A percentile compares a stretch with the other conserved stretches of the same genome.
phyloP scores from a whole-genome alignment of 805 yeast genomes.

The Starmerella roubikii region DNA sequence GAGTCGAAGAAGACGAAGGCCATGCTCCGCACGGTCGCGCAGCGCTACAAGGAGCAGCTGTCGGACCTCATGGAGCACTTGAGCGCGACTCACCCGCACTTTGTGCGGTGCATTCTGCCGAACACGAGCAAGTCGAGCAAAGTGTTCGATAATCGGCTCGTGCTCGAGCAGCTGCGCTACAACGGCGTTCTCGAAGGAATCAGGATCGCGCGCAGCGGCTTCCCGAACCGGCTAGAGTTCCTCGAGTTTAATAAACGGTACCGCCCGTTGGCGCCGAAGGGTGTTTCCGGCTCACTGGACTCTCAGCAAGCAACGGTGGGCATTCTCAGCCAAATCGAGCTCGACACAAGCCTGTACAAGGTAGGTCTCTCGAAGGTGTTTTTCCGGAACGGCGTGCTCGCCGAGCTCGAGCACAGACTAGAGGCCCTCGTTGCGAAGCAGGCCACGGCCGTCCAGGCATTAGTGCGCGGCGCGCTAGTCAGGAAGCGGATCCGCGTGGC shows the following conservation, averaged over 20 bases:
- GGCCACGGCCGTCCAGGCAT: constrained; percentile 49
- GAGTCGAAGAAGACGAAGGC: constrained; percentile 16
- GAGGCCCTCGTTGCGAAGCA: constrained; percentile 47
- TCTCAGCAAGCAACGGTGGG: constrained; percentile 56
- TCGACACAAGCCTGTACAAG: constrained; percentile 48
- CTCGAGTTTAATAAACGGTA: constrained; percentile 68
- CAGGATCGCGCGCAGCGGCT: constrained; percentile 92
- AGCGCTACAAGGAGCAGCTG: constrained; percentile 78
- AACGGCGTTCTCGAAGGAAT: constrained; percentile 98
- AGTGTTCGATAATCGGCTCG: constrained; percentile 58
- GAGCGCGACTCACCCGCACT: constrained; percentile 79
- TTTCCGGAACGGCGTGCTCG: constrained; percentile 64
- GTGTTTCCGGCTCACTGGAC: constrained; percentile 28
- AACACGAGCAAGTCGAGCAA: constrained; percentile 61
- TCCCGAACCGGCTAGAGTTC: constrained; percentile 81
- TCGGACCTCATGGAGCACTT: constrained; percentile 56
- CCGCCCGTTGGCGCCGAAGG: constrained; percentile 46
- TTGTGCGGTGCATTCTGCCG: constrained; percentile 91
- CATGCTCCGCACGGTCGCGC: constrained; percentile 66
- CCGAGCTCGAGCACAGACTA: constrained; percentile 62
- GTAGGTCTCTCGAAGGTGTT: constrained; percentile 62
- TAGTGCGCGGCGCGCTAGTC: constrained; percentile 47
- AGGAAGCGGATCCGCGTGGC: constrained; percentile 37
- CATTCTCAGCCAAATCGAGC: constrained; percentile 45
- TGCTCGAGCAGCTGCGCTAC: constrained; percentile 80